A percentile compares a stretch with the other conserved stretches of the same genome.
Conservation (phyloP, 2,329 filamentous ascomycete species). For the Fusarium goolgardi region DNA sequence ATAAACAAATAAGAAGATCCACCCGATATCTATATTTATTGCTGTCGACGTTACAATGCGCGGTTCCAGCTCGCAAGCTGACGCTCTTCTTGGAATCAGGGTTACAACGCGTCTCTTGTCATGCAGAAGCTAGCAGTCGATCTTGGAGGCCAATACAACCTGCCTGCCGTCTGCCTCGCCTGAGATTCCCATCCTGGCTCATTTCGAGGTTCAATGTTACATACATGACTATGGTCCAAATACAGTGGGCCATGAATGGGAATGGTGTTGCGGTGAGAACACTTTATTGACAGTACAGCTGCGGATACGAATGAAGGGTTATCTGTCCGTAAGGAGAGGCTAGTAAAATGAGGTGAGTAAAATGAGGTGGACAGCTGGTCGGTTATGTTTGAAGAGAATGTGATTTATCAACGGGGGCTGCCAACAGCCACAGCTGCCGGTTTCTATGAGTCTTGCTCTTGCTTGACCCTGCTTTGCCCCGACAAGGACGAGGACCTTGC, state of each 20-base stretch:
- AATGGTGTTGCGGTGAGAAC: conserved; percentile 20
- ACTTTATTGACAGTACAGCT: not conserved
- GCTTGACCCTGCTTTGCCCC: not conserved
- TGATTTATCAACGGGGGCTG: conserved; percentile 31
- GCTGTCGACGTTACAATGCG: conserved; percentile 18
- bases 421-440: conserved; percentile 20
- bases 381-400: not conserved
- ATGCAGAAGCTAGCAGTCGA: conserved; percentile 1
- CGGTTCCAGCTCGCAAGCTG: conserved; percentile 29
- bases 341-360: conserved; percentile 19
- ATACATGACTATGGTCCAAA: conserved; percentile 5
- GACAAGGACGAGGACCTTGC: not conserved
- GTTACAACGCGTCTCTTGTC: conserved; percentile 20
- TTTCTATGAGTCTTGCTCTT: not conserved
- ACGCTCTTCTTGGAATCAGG: conserved; percentile 15
- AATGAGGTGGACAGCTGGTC: conserved; percentile 17
- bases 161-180: conserved; percentile 24
- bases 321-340: conserved; percentile 18
- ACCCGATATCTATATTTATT: conserved; percentile 22
- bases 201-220: conserved; percentile 13
- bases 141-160: conserved; percentile 9
- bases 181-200: conserved; percentile 33
- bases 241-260: conserved; percentile 26
- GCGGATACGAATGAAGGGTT: not conserved
- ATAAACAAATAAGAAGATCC: conserved; percentile 11